Conservation (phyloP, 805 yeast species). For the Kodamaea jinghongensis region DNA sequence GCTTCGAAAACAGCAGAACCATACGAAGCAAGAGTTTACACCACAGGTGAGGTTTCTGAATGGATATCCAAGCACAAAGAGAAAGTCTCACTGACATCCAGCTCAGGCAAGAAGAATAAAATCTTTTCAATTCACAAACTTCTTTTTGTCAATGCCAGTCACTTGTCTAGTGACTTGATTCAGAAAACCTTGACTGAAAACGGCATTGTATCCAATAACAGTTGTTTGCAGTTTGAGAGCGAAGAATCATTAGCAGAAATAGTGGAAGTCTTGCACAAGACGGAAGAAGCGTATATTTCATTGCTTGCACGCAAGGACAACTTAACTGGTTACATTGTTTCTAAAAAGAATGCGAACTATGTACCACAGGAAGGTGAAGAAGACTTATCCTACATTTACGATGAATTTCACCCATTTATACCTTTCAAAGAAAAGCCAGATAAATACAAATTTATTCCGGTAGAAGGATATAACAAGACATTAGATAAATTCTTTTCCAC, state of each 20-base stretch:
- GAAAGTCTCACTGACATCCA: slow-evolving; percentile 17
- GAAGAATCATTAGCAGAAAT: slow-evolving; percentile 29
- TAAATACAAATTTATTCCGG: slow-evolving; percentile 37
- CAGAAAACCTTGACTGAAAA: slow-evolving; percentile 50
- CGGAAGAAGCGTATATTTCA: slow-evolving; percentile 43
- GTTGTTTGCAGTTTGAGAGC: slow-evolving; percentile 27
- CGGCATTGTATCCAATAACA: slow-evolving; percentile 47
- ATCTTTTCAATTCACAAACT: slow-evolving; percentile 66
- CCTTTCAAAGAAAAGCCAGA: slow-evolving; percentile 45
- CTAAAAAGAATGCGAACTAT: slow-evolving; percentile 55
- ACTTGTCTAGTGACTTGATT: slow-evolving; percentile 75
- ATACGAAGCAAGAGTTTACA: slow-evolving; percentile 18
- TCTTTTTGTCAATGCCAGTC: slow-evolving; percentile 64
- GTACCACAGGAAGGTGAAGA: slow-evolving; percentile 38
- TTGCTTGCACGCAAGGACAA: slow-evolving; percentile 30
- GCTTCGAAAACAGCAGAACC: slow-evolving; percentile 10
- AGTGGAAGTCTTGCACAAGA: slow-evolving; percentile 42
- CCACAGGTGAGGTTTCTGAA: slow-evolving; percentile 22
- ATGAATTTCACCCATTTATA: slow-evolving; percentile 67
- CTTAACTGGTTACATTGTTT: slow-evolving; percentile 58
- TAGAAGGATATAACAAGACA: slow-evolving; percentile 73
- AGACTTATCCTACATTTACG: slow-evolving; percentile 51
- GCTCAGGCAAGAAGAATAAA: slow-evolving; percentile 34
- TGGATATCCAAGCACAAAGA: slow-evolving; percentile 42
- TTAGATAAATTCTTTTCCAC: slow-evolving; percentile 84